Base-by-base conservation (phyloP, 1,284 basidiomycete species). In the Ceratobasidium papillatum region DNA sequence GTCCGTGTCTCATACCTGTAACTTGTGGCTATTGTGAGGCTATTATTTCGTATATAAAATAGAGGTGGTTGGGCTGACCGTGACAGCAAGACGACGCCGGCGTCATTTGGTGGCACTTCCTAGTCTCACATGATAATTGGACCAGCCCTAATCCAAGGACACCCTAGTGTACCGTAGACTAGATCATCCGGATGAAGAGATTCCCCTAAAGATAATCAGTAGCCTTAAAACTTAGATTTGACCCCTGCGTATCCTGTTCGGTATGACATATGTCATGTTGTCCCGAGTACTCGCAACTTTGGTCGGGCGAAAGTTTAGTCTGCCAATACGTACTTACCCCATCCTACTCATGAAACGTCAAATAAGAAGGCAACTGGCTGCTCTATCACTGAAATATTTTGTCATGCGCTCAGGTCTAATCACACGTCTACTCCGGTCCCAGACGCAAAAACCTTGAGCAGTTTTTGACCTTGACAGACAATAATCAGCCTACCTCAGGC, bases 51-150 rank as follows among this genome's bases (percentile, higher is more conserved):
- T 27, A 27, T 52, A 25, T 27, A 25, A 52, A 22, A 54, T 30
- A 54, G 51, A 54, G 51, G 51, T 54, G 51, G 54, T 58, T 58
- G 27, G 32, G 54, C 54, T 58, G 54, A 58, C 51, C 17, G 27
- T 54, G 51, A 54, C 51, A 54, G 51, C 51, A 32, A 32, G 54
- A 58, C n/a, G n/a, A n/a, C 32, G 27, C 34, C 27, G 54, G 54
- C 30, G 32, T 36, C 7, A 19, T 1, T 58, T 17, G 54, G 54
- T 25, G 14, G 32, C 36, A 25, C 19, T 59, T 59, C 34, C 19
- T 17, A 41, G 34, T 38, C 56, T 38, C 56, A 59, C 56, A 41
- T 41, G 56, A n/a, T 27, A 56, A 8, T 34, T 56, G 56, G 7
- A 30, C 12, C 32, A 34, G 54, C 27, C 27, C 30, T 19, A 36